These are phyloP conservation scores for Solanum pennellii DNA, from an alignment of 257 asterid genomes.

Conservation along the genomic window DNA sequence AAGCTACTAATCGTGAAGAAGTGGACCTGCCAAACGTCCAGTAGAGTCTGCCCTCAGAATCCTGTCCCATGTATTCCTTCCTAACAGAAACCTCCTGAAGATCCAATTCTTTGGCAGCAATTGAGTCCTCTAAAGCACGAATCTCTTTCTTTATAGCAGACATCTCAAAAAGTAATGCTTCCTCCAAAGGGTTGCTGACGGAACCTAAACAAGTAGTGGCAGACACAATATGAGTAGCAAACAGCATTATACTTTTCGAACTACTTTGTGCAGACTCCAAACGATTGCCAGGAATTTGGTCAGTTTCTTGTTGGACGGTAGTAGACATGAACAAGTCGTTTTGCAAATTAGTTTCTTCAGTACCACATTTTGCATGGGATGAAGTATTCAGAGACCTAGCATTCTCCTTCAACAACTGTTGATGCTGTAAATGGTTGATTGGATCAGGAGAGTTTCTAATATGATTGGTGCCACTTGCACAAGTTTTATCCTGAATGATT, in stretches of 20 bases:
- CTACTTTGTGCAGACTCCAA: neutral
- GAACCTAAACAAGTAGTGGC: conserved; percentile 16
- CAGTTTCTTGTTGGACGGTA: conserved; percentile 17
- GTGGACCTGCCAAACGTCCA: conserved; percentile 53
- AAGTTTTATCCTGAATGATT: conserved; percentile 6
- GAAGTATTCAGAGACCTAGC: conserved; percentile 13
- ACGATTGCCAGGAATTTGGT: conserved; percentile 11
- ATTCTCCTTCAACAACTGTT: conserved; percentile 18
- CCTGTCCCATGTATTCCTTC: conserved; percentile 80
- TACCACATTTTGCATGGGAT: conserved; percentile 11
- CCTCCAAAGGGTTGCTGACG: conserved; percentile 14
- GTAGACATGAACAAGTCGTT: conserved; percentile 8
- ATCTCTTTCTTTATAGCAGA: conserved; percentile 38
- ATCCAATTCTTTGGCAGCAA: conserved; percentile 51
- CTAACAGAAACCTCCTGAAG: conserved; percentile 49
- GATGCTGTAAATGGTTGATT: conserved; percentile 10
- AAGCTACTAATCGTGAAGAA: conserved; percentile 49
- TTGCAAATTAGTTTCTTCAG: conserved; percentile 14
- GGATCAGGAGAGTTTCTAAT: conserved; percentile 10
- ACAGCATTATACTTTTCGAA: conserved; percentile 12
- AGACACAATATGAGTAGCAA: conserved; percentile 17
- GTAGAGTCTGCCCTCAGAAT: conserved; percentile 72
- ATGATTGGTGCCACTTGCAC: neutral
- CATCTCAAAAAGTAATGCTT: conserved; percentile 30
- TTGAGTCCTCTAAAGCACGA: conserved; percentile 38